Conservation (phyloP, 1,284 basidiomycete genomes). For the Cerrena zonata region DNA sequence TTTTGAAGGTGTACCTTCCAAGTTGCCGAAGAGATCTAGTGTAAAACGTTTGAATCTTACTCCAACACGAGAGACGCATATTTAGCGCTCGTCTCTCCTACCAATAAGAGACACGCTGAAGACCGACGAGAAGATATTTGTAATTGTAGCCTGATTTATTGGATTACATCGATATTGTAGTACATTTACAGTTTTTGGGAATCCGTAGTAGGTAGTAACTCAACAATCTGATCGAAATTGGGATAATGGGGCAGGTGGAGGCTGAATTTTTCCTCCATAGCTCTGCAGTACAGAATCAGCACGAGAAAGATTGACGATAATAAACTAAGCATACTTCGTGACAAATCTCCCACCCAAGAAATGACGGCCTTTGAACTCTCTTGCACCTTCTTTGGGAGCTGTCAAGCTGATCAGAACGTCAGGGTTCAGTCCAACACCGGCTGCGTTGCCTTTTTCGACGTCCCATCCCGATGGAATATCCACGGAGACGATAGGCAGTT, state of each 20-base stretch:
- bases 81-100: too few relatives aligned
- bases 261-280: conserved; percentile 64
- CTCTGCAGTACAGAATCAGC: conserved; percentile 26
- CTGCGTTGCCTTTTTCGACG: conserved; percentile 72
- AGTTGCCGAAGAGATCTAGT: too few relatives aligned
- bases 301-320: not conserved
- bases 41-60: too few relatives aligned
- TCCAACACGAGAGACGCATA: too few relatives aligned
- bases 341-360: conserved; percentile 92
- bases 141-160: too few relatives aligned
- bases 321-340: conserved; percentile 55
- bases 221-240: conserved; percentile 76
- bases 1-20: too few relatives aligned
- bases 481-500: conserved; percentile 79
- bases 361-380: conserved; percentile 73
- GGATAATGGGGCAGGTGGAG: conserved; percentile 77
- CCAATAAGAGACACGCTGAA: too few relatives aligned
- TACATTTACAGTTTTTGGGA: too few relatives aligned
- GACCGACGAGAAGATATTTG: too few relatives aligned
- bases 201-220: conserved; percentile 44
- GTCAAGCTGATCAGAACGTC: conserved; percentile 86
- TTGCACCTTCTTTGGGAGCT: conserved; percentile 86
- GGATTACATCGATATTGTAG: too few relatives aligned
- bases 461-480: conserved; percentile 98
- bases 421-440: conserved; percentile 57